A percentile compares a stretch with the other conserved stretches of the same genome.
phyloP scores from a whole-genome alignment of 2,329 filamentous ascomycete species.

The Paracamarosporium sp. region DNA sequence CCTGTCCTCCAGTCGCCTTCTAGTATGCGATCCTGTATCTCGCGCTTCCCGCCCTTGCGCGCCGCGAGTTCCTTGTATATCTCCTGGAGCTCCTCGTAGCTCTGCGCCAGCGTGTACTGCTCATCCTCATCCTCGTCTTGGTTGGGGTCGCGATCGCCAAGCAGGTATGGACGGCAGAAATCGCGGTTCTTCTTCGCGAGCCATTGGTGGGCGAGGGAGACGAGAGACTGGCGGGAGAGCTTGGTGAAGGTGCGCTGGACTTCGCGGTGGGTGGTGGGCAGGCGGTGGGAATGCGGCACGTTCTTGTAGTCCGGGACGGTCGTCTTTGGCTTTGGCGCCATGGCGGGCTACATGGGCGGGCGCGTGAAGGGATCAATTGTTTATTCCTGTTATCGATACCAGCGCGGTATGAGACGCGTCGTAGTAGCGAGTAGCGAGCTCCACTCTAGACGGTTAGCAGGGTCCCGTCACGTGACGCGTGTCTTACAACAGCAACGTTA shows the following conservation, averaged over 20 bases:
- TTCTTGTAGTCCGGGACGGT: conserved; percentile 75
- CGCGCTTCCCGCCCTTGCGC: conserved; percentile 59
- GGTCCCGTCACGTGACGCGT: conserved; percentile 1
- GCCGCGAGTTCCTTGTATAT: conserved; percentile 46
- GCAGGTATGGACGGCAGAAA: conserved; percentile 66
- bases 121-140: conserved; percentile 66
- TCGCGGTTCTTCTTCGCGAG: conserved; percentile 70
- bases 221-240: conserved; percentile 73
- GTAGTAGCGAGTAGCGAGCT: neutral
- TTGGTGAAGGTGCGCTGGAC: conserved; percentile 72
- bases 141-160: conserved; percentile 48
- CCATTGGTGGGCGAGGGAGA: conserved; percentile 79
- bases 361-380: neutral
- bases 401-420: neutral
- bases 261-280: conserved; percentile 69
- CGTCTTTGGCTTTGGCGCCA: conserved; percentile 48
- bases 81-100: conserved; percentile 70
- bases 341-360: conserved; percentile 36
- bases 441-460: neutral
- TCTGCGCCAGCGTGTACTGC: conserved; percentile 71
- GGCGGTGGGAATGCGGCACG: conserved; percentile 73
- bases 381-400: conserved; percentile 14
- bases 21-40: conserved; percentile 62
- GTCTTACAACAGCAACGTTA: too few relatives aligned
- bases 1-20: conserved; percentile 65